phyloP scores from a whole-genome alignment of 179 eudicot species.

The Sideroxylon spinosum region DNA sequence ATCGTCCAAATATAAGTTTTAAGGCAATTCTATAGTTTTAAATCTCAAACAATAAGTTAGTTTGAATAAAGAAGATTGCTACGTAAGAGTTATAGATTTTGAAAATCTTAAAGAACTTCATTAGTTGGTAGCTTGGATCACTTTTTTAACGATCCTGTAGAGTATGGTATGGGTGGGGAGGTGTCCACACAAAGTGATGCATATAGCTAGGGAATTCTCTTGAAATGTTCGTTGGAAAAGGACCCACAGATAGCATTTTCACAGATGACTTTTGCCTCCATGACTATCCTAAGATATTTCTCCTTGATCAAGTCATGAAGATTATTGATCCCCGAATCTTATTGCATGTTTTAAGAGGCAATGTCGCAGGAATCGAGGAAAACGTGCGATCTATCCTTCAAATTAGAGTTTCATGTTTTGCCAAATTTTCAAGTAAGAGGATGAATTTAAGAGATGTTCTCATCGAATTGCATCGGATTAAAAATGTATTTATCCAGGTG shows the following conservation, averaged over 20 bases:
- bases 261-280: constrained; percentile 14
- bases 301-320: constrained; percentile 8
- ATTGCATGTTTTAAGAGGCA: no score
- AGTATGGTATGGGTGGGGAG: constrained; percentile 23
- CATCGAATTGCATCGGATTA: background rate
- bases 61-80: no score
- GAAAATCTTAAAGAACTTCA: no score
- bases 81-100: no score
- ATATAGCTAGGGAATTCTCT: constrained; percentile 20
- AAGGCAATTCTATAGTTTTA: no score
- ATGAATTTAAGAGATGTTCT: constrained; percentile 1
- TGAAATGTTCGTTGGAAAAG: constrained; percentile 19
- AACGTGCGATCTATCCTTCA: background rate
- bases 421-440: constrained; percentile 1
- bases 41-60: no score
- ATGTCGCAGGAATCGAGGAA: background rate
- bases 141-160: no score
- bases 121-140: no score
- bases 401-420: constrained; percentile 9
- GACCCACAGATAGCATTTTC: constrained; percentile 14
- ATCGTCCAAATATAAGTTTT: no score
- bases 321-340: constrained; percentile 15
- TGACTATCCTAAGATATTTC: constrained; percentile 6
- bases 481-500: background rate
- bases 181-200: constrained; percentile 16